Evolutionary conservation across 192 early-diverging fungal species (phyloP).

Genomic region (Phycomyces blakesleeanus): DNA sequence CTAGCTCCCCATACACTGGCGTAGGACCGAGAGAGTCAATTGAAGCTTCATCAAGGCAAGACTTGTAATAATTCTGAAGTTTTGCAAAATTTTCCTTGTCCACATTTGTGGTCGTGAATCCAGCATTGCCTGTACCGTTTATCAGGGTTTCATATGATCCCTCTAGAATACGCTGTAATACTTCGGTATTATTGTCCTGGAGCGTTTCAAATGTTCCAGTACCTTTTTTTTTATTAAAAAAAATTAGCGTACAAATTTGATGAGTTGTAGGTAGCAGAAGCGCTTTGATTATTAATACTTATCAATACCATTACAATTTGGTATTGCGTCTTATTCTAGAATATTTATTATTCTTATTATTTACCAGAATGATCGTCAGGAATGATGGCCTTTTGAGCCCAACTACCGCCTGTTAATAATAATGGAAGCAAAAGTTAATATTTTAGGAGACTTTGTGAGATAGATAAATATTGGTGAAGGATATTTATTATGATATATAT

Average conservation of each 20-base stretch:
- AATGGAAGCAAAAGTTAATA: background rate
- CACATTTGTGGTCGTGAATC: constrained; percentile 25
- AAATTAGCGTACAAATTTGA: too few species aligned
- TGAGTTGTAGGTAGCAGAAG: too few species aligned
- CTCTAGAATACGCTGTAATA: constrained; percentile 48
- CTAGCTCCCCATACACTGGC: constrained; percentile 37
- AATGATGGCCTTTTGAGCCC: constrained; percentile 47
- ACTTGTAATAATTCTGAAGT: constrained; percentile 51
- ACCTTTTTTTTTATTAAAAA: too few species aligned
- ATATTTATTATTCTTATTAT: background rate
- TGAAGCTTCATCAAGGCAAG: constrained; percentile 47
- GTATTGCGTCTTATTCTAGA: background rate
- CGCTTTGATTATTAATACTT: too few species aligned
- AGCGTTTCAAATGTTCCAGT: constrained; percentile 22
- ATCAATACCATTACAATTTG: too few species aligned
- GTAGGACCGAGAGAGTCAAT: constrained; percentile 37
- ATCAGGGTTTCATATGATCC: constrained; percentile 32
- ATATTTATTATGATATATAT: too few species aligned
- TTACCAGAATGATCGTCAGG: constrained; percentile 55
- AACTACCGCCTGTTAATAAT: constrained; percentile 51
- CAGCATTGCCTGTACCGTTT: constrained; percentile 11
- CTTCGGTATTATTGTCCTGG: constrained; percentile 30
- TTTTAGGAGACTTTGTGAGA: too few species aligned
- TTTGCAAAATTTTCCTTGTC: constrained; percentile 53
- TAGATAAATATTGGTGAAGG: too few species aligned